phyloP scores from a whole-genome alignment of 257 asterid species.

The Orobanche coerulescens region DNA sequence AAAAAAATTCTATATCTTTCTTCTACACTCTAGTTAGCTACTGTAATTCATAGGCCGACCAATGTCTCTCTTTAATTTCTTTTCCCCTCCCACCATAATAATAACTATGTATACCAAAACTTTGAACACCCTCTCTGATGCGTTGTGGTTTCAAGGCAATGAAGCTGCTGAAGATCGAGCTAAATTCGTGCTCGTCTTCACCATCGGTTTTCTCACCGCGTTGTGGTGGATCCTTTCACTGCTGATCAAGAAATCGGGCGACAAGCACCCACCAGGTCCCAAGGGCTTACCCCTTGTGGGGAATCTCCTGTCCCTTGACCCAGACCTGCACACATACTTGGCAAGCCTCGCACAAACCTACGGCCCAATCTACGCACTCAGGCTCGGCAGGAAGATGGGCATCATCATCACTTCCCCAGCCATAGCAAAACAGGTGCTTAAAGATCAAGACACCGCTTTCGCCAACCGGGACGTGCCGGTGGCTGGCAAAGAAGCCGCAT shows the following conservation, averaged over 20 bases:
- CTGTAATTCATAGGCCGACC: no score
- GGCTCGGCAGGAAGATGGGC: slow-evolving; percentile 49
- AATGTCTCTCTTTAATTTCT: no score
- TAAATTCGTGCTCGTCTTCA: not conserved
- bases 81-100: no score
- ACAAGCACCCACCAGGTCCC: slow-evolving; percentile 45
- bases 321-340: slow-evolving; percentile 61
- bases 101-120: no score
- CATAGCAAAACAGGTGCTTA: slow-evolving; percentile 48
- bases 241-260: not conserved
- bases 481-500: slow-evolving; percentile 46
- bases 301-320: slow-evolving; percentile 68
- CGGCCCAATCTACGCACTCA: slow-evolving; percentile 54
- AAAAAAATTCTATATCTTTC: no score
- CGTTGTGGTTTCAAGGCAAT: no score
- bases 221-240: not conserved
- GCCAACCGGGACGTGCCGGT: slow-evolving; percentile 72
- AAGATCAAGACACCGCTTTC: slow-evolving; percentile 51
- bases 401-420: slow-evolving; percentile 51
- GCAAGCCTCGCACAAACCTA: slow-evolving; percentile 32
- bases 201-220: not conserved
- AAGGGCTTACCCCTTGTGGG: slow-evolving; percentile 51
- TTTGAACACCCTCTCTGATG: no score
- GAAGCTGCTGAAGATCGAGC: not conserved
- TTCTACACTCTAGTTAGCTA: no score